Base-by-base conservation (phyloP, 345 rosid genomes). In the Eucalyptus regnans region DNA sequence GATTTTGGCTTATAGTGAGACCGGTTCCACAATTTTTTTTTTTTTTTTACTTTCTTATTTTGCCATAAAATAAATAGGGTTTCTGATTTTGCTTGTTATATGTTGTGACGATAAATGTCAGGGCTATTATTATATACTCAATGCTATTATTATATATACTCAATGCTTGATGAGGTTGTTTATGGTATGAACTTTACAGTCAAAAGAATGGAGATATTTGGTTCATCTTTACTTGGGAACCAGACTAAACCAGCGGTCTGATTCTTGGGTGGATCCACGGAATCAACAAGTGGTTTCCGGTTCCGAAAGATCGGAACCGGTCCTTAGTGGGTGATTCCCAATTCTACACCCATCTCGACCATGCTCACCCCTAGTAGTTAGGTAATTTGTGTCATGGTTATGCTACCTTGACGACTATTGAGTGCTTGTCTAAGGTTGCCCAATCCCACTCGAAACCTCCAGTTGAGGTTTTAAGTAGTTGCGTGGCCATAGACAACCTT, bases 251-350 rank as follows among this genome's bases (percentile, higher is more conserved):
- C 16, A 50, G 16, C 16, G 0, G 2, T 50, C 7, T 3, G 1
- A 50, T 50, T 50, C 17, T 7, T 2, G 0, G 1, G 0, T 52
- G 9, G 23, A 52, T 52, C 0, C 4, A 52, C 0, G 1, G 1
- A 52, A 0, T 0, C 9, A 52, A 52, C 2, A 0, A 0, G 1
- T 52, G 56, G 23, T 52, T 52, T 1, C 2, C 56, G 0, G 0
- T 51, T 51, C 1, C 0, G 0, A 51, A 5, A 15, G 14, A 5
- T 51, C 0, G 2, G 9, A 52, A 18, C 4, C 0, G 0, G 2
- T 52, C 23, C 0, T 52, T 52, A 3, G 23, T 52, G 25, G 23
- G 58, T 2, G 1, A 18, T 18, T 52, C 25, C 1, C 1, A 52
- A 2, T 18, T 52, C 2, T 52, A 52, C 4, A 1, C 23, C 23